Evolutionary conservation across 148 eudicot genomes (phyloP), one percentile per base, ranked within the genome.

Genomic region (Rhododendron ferrugineum): DNA sequence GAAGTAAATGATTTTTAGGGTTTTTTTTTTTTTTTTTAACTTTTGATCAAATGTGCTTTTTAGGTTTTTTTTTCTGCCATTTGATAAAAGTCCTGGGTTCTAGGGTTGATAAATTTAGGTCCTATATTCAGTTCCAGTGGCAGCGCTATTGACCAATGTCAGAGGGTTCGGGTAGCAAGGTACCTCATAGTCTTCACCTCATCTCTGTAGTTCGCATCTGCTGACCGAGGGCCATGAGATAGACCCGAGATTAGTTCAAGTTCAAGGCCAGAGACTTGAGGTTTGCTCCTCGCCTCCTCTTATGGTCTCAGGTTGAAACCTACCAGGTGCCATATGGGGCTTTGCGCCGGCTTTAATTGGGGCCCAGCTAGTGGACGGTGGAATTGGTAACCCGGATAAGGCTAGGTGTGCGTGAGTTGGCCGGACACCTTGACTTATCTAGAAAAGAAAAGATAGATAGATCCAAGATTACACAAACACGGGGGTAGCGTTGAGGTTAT

Each of bases 91-190:
- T 77, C 46, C 54, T 77, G 32, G 54, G 81, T 78, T 47, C 11
- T 49, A 49, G 62, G 52, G 34, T 49, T 49, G 23, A 49, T 50
- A 50, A 79, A 56, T 81, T 18, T 60, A 58, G 16, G 54, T n/a
- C 81, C 68, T 54, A 22, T 34, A 22, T 32, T 16, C 36, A 37
- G 36, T 32, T n/a, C 34, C 2, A 16, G 32, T 34, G 73, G 73
- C 73, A n/a, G 32, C 34, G 34, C 34, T 26, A 26, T 66, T 66
- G 34, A 66, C 16, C 73, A 26, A 11, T 26, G 73, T 26, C 73
- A 66, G 70, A 64, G 70, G 70, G 70, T 64, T 64, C 70, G n/a
- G 70, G 70, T 23, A 64, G 73, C 73, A 66, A 66, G 73, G 32
- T 66, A 66, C 32, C 73, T 66, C 73, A 26, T 11, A 11, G 34